Conservation (phyloP, 139 green algal species). For the Gonium pectorale region DNA sequence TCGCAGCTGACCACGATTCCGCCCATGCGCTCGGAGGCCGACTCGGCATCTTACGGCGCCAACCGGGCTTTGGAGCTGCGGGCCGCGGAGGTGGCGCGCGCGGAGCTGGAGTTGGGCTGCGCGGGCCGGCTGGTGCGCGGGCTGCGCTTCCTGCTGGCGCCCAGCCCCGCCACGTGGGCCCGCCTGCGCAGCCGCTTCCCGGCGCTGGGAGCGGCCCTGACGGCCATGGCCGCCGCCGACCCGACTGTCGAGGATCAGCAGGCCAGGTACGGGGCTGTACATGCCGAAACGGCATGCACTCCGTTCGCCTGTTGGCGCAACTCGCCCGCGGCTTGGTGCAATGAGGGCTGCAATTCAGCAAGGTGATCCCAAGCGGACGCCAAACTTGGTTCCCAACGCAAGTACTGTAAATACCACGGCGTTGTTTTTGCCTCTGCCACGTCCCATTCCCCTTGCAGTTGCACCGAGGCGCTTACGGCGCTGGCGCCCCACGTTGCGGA, state of each 20-base stretch:
- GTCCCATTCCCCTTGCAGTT: background rate
- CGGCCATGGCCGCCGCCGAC: slow-evolving; percentile 2
- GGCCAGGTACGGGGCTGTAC: background rate
- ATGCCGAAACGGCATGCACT: background rate
- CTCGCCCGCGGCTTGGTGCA: too few relatives aligned
- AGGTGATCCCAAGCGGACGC: too few relatives aligned
- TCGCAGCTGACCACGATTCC: slow-evolving; percentile 25
- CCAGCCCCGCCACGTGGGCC: slow-evolving; percentile 20
- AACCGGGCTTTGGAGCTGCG: slow-evolving; percentile 10
- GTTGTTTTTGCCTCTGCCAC: background rate
- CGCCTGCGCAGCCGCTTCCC: slow-evolving; percentile 23
- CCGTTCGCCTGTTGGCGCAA: too few relatives aligned
- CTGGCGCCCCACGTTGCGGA: slow-evolving; percentile 30
- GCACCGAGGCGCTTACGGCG: slow-evolving; percentile 7
- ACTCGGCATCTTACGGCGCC: slow-evolving; percentile 6
- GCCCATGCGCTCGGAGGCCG: slow-evolving; percentile 33
- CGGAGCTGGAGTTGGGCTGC: slow-evolving; percentile 1
- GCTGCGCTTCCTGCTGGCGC: slow-evolving; percentile 26
- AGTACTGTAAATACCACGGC: too few relatives aligned
- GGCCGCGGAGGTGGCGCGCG: slow-evolving; percentile 2
- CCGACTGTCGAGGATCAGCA: slow-evolving; percentile 30
- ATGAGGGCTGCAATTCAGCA: too few relatives aligned
- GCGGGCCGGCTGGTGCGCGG: background rate
- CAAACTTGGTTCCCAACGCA: too few relatives aligned
- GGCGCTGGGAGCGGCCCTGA: slow-evolving; percentile 22